phyloP scores from a whole-genome alignment of 345 rosid species.

The Aegle marmelos region DNA sequence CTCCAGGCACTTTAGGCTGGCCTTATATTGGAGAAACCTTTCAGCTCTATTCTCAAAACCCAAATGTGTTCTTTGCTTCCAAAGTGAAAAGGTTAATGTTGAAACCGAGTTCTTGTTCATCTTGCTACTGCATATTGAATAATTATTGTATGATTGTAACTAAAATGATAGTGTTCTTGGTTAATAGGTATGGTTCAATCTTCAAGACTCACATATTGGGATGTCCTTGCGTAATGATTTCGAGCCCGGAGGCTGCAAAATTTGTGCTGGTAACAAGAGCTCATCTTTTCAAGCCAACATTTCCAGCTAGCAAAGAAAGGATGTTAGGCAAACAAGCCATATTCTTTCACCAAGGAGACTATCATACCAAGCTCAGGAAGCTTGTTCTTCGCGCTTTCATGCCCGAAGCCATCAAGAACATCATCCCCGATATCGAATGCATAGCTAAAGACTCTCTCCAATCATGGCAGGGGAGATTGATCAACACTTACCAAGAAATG shows the following conservation, averaged over 20 bases:
- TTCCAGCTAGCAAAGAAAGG: slow-evolving; percentile 87
- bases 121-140: background rate
- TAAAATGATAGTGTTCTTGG: background rate
- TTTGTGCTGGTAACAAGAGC: slow-evolving; percentile 64
- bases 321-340: slow-evolving; percentile 81
- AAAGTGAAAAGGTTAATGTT: slow-evolving; percentile 49
- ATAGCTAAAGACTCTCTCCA: slow-evolving; percentile 42
- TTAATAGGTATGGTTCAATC: slow-evolving; percentile 60
- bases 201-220: slow-evolving; percentile 85
- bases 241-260: slow-evolving; percentile 81
- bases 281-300: slow-evolving; percentile 84
- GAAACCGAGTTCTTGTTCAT: background rate
- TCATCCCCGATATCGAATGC: slow-evolving; percentile 54
- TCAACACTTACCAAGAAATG: slow-evolving; percentile 78
- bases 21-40: slow-evolving; percentile 86
- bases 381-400: slow-evolving; percentile 79
- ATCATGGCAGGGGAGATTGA: slow-evolving; percentile 42
- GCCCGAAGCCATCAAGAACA: slow-evolving; percentile 54
- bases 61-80: slow-evolving; percentile 72
- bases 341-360: slow-evolving; percentile 84
- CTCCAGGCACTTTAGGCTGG: slow-evolving; percentile 86
- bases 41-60: slow-evolving; percentile 87
- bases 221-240: slow-evolving; percentile 85
- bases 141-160: background rate
- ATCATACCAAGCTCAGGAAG: slow-evolving; percentile 67